A percentile compares a stretch with the other conserved stretches of the same genome.
phyloP scores from a whole-genome alignment of 768 basidiomycete species.

The Rhizopogon vinicolor region DNA sequence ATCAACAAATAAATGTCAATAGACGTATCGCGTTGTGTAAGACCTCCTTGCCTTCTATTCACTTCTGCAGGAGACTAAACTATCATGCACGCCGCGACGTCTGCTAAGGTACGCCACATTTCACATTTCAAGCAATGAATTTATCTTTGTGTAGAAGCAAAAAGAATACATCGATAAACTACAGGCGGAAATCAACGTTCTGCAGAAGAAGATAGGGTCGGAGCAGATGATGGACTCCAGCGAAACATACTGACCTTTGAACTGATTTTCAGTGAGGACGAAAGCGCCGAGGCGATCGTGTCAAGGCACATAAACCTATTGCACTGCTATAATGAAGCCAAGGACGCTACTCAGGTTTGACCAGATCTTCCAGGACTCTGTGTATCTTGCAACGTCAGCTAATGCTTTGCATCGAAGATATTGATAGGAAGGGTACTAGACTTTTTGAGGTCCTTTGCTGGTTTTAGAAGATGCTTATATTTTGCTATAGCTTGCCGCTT shows the following conservation, averaged over 20 bases:
- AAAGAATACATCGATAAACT: constrained; percentile 44
- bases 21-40: too few species aligned
- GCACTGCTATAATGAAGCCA: constrained; percentile 77
- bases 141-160: constrained; percentile 38
- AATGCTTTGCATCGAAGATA: constrained; percentile 40
- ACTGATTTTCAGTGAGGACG: constrained; percentile 27
- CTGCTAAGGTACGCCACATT: constrained; percentile 18
- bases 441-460: not conserved
- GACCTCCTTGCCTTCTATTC: too few species aligned
- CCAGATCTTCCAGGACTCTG: not conserved
- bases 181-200: constrained; percentile 41
- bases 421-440: constrained; percentile 69
- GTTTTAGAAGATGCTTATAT: constrained; percentile 6
- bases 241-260: not conserved
- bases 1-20: too few species aligned
- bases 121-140: not conserved
- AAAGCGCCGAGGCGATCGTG: constrained; percentile 55
- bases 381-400: not conserved
- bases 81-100: constrained; percentile 24
- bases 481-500: constrained; percentile 56
- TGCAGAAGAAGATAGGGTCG: constrained; percentile 46
- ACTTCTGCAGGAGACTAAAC: not conserved
- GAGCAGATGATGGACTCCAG: constrained; percentile 7
- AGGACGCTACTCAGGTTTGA: constrained; percentile 73
- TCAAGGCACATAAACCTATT: constrained; percentile 66